Evolutionary conservation across 1,284 basidiomycete species (phyloP).

Genomic region (Leccinum griseonigrum): DNA sequence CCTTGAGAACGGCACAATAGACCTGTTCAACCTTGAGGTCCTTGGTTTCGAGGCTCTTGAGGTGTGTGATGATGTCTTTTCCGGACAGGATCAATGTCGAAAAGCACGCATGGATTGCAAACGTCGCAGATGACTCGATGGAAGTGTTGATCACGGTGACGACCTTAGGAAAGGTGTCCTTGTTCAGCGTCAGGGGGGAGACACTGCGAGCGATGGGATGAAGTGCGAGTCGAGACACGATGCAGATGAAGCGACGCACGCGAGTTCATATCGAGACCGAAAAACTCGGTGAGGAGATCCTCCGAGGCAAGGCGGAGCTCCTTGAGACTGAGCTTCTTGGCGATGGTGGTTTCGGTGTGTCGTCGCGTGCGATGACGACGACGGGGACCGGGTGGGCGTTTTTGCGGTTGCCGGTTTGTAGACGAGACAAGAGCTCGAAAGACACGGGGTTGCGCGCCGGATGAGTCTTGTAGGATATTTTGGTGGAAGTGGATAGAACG

Average conservation of each 20-base stretch:
- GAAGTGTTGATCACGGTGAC: conserved; percentile 77
- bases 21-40: conserved; percentile 65
- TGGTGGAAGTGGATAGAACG: conserved; percentile 14
- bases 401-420: conserved; percentile 94
- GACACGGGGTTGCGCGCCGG: conserved; percentile 34
- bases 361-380: conserved; percentile 68
- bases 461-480: conserved; percentile 8
- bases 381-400: conserved; percentile 79
- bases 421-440: conserved; percentile 73
- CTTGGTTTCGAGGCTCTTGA: conserved; percentile 66
- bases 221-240: neutral
- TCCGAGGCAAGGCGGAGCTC: conserved; percentile 87
- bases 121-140: conserved; percentile 61
- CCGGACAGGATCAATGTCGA: conserved; percentile 78
- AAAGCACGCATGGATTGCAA: conserved; percentile 76
- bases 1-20: conserved; percentile 69
- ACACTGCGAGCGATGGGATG: conserved; percentile 50
- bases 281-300: conserved; percentile 86
- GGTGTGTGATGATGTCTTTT: conserved; percentile 69
- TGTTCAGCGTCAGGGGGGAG: conserved; percentile 68
- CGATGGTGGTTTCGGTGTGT: conserved; percentile 78
- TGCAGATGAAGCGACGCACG: conserved; percentile 47
- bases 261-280: conserved; percentile 83
- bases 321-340: conserved; percentile 84
- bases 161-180: conserved; percentile 73